Evolutionary conservation across 495 filamentous ascomycete species (phyloP), one percentile per base, ranked within the genome.

Genomic region (Cercophora newfieldiana): DNA sequence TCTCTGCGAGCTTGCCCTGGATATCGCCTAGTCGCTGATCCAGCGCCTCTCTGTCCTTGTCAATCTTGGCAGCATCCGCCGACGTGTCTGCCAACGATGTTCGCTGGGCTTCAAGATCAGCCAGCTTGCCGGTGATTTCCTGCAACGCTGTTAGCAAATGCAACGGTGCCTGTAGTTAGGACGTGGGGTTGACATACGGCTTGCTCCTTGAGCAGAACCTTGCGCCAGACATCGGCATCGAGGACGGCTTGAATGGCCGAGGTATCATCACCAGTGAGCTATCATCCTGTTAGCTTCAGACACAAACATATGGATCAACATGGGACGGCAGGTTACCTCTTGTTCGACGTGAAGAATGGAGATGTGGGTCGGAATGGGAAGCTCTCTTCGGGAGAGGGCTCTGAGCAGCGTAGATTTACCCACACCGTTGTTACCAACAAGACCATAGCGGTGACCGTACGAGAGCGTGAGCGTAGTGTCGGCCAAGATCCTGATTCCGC

Each of bases 301-400:
- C 12, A 51, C 4, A 12, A 1, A 24, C n/a, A 56, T 25, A 33
- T 53, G 2, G 25, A 21, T 24, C 21, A 57, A 2, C 21, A 22
- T 47, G 37, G 10, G 37, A 16, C 10, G 12, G 10, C 4, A 0
- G 48, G 79, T 66, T 81, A 95, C 92, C 82, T 99, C 95, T 85
- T 99, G 95, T 75, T 97, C 96, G 56, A 99, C 95, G 83, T 98
- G 95, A 18, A 99, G 83, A 84, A 99, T 99, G 18, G 95, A 97
- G 59, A 99, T 98, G 71, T 99, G 96, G 0, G 89, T 94, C 18
- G 95, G 95, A 75, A 99, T 90, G 10, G 95, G 85, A 55, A 99
- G 83, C 74, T 99, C 95, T 90, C 95, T 87, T 68, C 93, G 88
- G 68, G 94, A 96, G 65, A 99, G 80, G 8, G 96, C 95, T 55